Base-by-base conservation (phyloP, 2,329 filamentous ascomycete genomes). In the Apiospora kogelbergensis region DNA sequence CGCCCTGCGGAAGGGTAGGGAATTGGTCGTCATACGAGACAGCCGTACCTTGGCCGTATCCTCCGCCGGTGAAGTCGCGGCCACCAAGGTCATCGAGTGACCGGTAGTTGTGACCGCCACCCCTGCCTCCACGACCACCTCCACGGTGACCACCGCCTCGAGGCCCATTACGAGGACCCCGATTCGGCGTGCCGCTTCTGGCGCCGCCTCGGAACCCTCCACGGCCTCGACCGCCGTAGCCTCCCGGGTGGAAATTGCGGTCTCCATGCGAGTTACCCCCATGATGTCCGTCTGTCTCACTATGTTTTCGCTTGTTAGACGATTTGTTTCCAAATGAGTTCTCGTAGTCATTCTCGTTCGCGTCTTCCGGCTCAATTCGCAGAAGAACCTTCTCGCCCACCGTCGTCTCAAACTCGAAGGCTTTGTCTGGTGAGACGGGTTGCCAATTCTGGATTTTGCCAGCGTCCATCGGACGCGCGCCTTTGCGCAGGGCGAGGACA, bases 321-420 rank as follows among this genome's bases (percentile, higher is more conserved):
- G 82, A 80, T 76, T 86, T 91, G 75, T 87, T 90, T 41, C 86
- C 84, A 72, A 89, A 89, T 22, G 88, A 81, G 74, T 85, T 88
- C 73, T 92, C 89, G 75, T 89, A 90, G 71, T 89, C 86, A 71
- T 88, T 88, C 74, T 92, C 89, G 30, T 81, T 80, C 2, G 83
- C 81, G 66, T 89, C 82, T 71, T 95, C 93, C 67, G 90, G 85
- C 78, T 97, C 94, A 63, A 98, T 90, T 1, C 92, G 88, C 66
- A 98, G 81, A 72, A 96, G 85, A 20, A 93, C 89, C 82, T 97
- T 97, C 81, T 98, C 95, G 22, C 92, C 92, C 1, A 98, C 93
- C 0, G 89, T 89, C 0, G 92, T 94, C 71, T 97, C 93, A 75
- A 98, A 94, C 6, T 89, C 86, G 76, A 95, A 89, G 0, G 89